Evolutionary conservation across 2,329 filamentous ascomycete genomes (phyloP).

Genomic region (Parastagonospora avenae): DNA sequence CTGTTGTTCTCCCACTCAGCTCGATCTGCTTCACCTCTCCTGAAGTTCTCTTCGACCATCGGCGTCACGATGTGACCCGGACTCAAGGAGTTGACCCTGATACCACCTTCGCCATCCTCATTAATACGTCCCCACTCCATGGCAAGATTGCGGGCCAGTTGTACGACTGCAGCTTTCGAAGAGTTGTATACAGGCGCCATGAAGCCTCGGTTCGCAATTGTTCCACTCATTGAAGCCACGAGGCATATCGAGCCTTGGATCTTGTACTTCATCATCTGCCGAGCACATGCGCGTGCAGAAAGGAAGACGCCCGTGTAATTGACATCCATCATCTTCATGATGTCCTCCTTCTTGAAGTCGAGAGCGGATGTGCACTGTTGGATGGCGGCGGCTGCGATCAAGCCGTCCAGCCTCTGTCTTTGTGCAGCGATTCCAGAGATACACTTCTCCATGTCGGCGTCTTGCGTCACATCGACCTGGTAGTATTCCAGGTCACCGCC

Average conservation of each 20-base stretch:
- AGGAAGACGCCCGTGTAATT: slow-evolving; percentile 66
- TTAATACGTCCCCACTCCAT: slow-evolving; percentile 63
- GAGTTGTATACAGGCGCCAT: slow-evolving; percentile 73
- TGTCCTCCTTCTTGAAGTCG: slow-evolving; percentile 69
- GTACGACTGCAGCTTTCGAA: slow-evolving; percentile 74
- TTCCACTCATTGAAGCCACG: slow-evolving; percentile 67
- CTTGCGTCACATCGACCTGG: slow-evolving; percentile 77
- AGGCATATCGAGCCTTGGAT: slow-evolving; percentile 63
- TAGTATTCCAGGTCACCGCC: slow-evolving; percentile 72
- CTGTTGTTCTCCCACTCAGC: slow-evolving; percentile 77
- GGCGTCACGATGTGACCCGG: slow-evolving; percentile 79
- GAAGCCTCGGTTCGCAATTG: slow-evolving; percentile 65
- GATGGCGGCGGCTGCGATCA: slow-evolving; percentile 71
- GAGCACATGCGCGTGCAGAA: slow-evolving; percentile 63
- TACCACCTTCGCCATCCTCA: slow-evolving; percentile 62
- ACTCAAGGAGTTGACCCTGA: slow-evolving; percentile 79
- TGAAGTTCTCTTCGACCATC: slow-evolving; percentile 81
- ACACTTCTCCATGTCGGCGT: slow-evolving; percentile 66
- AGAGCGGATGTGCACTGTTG: slow-evolving; percentile 81
- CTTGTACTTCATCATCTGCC: slow-evolving; percentile 65
- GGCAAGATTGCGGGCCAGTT: slow-evolving; percentile 71
- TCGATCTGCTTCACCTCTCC: slow-evolving; percentile 67
- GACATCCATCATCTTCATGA: slow-evolving; percentile 63
- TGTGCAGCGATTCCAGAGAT: slow-evolving; percentile 70
- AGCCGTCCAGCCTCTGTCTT: slow-evolving; percentile 75